These are phyloP conservation scores for Amphibolis antarctica DNA, from an alignment of 106 monocot genomes.

Conservation along the genomic window DNA sequence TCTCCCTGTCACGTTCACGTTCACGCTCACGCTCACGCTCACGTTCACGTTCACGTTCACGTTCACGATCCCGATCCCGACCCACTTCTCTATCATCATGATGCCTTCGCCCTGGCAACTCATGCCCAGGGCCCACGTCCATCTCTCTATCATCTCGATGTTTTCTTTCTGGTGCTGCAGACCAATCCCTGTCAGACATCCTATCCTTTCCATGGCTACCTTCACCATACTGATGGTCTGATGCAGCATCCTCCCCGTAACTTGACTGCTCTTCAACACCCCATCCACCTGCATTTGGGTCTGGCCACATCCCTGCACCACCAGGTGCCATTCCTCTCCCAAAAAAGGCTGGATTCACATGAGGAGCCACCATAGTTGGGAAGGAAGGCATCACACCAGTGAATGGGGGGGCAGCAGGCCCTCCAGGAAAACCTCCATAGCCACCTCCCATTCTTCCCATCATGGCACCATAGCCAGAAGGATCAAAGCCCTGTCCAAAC, in stretches of 20 bases:
- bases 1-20: conserved; percentile 27
- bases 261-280: conserved; percentile 73
- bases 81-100: conserved; percentile 49
- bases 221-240: conserved; percentile 81
- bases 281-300: conserved; percentile 66
- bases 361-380: conserved; percentile 74
- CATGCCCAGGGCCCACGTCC: conserved; percentile 40
- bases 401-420: conserved; percentile 42
- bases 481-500: conserved; percentile 76
- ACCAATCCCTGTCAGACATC: conserved; percentile 47
- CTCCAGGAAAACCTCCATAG: conserved; percentile 69
- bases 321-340: conserved; percentile 57
- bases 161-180: conserved; percentile 43
- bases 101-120: conserved; percentile 43
- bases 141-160: conserved; percentile 54
- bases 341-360: conserved; percentile 88
- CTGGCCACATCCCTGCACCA: conserved; percentile 74
- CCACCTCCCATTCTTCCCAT: conserved; percentile 77
- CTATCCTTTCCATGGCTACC: conserved; percentile 61
- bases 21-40: conserved; percentile 38
- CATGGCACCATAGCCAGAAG: conserved; percentile 51
- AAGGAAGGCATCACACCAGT: conserved; percentile 77
- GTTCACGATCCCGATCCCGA: conserved; percentile 20
- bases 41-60: conserved; percentile 30
- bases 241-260: conserved; percentile 79